These are phyloP conservation scores for Glonium stellatum DNA, from an alignment of 495 filamentous ascomycete genomes.

Conservation along the genomic window DNA sequence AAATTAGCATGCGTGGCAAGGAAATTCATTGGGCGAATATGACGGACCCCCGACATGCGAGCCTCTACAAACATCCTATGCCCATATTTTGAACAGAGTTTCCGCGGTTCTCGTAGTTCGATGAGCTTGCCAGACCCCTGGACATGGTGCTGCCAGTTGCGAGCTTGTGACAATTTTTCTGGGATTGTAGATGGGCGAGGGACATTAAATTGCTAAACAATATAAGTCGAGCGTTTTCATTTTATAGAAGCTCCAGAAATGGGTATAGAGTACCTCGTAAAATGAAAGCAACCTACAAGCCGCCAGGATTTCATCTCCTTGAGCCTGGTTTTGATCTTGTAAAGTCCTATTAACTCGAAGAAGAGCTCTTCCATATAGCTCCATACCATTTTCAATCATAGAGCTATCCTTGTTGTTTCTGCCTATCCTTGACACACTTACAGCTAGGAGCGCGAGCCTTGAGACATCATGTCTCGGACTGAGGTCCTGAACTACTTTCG, in stretches of 20 bases:
- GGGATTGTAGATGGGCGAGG: background rate
- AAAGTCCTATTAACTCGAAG: background rate
- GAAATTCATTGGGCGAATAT: background rate
- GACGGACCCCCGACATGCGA: constrained; percentile 9
- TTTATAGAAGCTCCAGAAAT: background rate
- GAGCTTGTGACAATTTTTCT: background rate
- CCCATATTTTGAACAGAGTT: background rate
- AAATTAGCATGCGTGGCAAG: background rate
- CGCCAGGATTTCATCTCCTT: constrained; percentile 6
- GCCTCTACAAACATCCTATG: constrained; percentile 17
- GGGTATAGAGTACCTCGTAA: constrained; percentile 11
- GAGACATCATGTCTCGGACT: constrained; percentile 4
- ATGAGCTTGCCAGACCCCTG: constrained; percentile 10
- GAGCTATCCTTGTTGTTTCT: background rate
- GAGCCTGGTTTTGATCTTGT: background rate
- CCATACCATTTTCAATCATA: constrained; percentile 6
- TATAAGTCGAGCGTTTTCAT: background rate
- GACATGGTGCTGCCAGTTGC: constrained; percentile 16
- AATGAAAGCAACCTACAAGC: constrained; percentile 10
- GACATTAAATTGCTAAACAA: constrained; percentile 9
- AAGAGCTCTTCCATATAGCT: constrained; percentile 15
- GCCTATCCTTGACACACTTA: constrained; percentile 12
- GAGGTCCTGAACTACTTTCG: background rate
- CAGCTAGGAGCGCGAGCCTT: constrained; percentile 13
- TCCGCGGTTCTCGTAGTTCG: constrained; percentile 2